Base-by-base conservation (phyloP, 2,329 filamentous ascomycete species). In the Pyrenophora teres region DNA sequence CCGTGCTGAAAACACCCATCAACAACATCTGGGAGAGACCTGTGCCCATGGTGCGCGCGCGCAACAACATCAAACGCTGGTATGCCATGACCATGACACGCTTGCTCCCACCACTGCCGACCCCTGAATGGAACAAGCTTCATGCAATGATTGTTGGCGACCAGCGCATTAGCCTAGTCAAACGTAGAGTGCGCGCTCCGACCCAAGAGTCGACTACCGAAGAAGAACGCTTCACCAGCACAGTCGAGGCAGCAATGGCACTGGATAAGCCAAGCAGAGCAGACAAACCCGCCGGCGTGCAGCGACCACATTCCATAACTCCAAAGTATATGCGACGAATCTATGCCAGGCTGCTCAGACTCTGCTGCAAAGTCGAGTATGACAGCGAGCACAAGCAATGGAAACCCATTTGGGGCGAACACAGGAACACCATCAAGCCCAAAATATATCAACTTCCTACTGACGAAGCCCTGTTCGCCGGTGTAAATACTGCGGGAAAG, bases 1-100 rank as follows among this genome's bases (percentile, higher is more conserved):
- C 52, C 10, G 40, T 52, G 35, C 16, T 75, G 12, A 63, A 61
- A 9, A 73, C 78, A 16, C 76, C 78, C n/a, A 68, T 71, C 36
- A 69, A 69, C 48, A 81, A 81, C 46, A 62, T 67, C 15, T 81
- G 79, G 78, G 64, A 69, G 42, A 71, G 75, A 5, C 74, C 77
- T 1, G 77, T 81, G 73, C 78, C 79, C 4, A 60, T 72, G 27
- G 72, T 63, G 38, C 69, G 80, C 18, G 73, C 76, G 7, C 69
- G 70, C 35, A 81, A 80, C 48, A 67, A 76, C 50, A 72, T 74
- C 6, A 64, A 68, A 30, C 63, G 71, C 30, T 80, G 76, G 74
- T 80, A 78, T 57, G 75, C 75, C 2, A 59, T 70, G 7, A 63
- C 76, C 2, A 68, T 81, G 54, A 68, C 73, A 4, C 67, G 69